Conservation (phyloP, 768 basidiomycete genomes). For the Mycena indigotica region DNA sequence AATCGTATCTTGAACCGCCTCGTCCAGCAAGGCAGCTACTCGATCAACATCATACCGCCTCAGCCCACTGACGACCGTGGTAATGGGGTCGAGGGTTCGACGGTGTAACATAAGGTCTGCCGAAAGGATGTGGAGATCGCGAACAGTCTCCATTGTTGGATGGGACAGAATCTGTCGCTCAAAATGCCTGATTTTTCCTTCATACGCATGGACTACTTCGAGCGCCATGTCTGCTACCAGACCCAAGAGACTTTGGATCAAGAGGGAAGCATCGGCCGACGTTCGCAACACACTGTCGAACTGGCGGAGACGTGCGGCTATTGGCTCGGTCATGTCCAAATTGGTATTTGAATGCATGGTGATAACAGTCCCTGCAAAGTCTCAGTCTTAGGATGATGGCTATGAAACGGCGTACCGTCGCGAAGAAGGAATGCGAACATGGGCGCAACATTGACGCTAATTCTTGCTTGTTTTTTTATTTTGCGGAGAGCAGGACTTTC, state of each 20-base stretch:
- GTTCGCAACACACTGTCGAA: constrained; percentile 61
- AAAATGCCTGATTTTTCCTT: constrained; percentile 60
- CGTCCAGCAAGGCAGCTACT: constrained; percentile 56
- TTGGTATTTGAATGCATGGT: constrained; percentile 53
- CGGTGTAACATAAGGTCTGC: constrained; percentile 76
- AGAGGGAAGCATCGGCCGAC: constrained; percentile 66
- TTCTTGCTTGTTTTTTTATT: constrained; percentile 49
- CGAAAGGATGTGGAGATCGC: constrained; percentile 67
- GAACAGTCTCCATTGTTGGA: constrained; percentile 64
- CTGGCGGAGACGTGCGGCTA: constrained; percentile 56
- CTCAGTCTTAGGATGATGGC: background rate
- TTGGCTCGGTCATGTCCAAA: constrained; percentile 55
- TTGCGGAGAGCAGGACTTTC: constrained; percentile 11
- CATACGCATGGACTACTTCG: constrained; percentile 69
- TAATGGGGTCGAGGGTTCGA: constrained; percentile 72
- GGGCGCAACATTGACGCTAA: constrained; percentile 54
- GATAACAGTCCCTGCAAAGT: constrained; percentile 59
- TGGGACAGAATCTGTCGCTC: constrained; percentile 62
- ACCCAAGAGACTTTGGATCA: constrained; percentile 72
- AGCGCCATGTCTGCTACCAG: constrained; percentile 66
- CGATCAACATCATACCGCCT: constrained; percentile 72
- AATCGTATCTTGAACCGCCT: constrained; percentile 26
- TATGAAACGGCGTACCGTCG: constrained; percentile 52
- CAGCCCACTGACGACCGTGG: constrained; percentile 67
- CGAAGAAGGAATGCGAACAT: constrained; percentile 70